A percentile compares a stretch with the other conserved stretches of the same genome.
phyloP scores from a whole-genome alignment of 192 early-diverging fungal genomes.

The Cladochytrium replicatum region DNA sequence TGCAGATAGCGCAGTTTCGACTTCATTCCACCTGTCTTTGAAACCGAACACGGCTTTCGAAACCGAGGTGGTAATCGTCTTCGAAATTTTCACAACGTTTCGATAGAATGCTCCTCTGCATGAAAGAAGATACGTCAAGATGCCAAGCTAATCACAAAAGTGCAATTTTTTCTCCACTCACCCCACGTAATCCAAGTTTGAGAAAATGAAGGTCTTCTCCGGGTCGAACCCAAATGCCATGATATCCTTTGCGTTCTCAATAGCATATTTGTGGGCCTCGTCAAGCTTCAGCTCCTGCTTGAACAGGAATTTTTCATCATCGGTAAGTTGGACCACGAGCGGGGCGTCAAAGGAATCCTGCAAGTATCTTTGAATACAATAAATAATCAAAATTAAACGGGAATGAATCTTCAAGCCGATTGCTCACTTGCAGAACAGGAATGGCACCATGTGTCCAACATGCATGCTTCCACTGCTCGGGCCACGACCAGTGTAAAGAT shows the following conservation, averaged over 20 bases:
- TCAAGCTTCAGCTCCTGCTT: constrained; percentile 79
- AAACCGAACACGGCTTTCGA: constrained; percentile 91
- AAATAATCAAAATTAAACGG: neutral
- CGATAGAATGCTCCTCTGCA: constrained; percentile 82
- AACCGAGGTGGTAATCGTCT: constrained; percentile 69
- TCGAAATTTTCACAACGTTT: constrained; percentile 82
- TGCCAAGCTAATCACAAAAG: constrained; percentile 4
- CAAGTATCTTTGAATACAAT: constrained; percentile 60
- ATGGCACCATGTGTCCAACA: constrained; percentile 92
- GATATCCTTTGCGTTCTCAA: constrained; percentile 84
- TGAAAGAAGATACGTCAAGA: neutral
- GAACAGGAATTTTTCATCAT: constrained; percentile 99
- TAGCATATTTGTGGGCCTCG: constrained; percentile 60
- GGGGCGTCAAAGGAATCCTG: constrained; percentile 95
- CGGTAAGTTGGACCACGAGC: constrained; percentile 93
- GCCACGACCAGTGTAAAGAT: constrained; percentile 94
- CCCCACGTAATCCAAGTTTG: constrained; percentile 84
- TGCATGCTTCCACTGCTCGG: constrained; percentile 89
- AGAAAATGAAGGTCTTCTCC: constrained; percentile 95
- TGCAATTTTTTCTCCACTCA: constrained; percentile 18
- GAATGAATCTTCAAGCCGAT: neutral
- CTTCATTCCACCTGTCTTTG: constrained; percentile 46
- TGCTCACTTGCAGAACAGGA: constrained; percentile 85
- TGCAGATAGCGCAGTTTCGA: neutral
- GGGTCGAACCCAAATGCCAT: constrained; percentile 91